phyloP scores from a whole-genome alignment of 1,139 yeast genomes.

The Taphrina sp. region DNA sequence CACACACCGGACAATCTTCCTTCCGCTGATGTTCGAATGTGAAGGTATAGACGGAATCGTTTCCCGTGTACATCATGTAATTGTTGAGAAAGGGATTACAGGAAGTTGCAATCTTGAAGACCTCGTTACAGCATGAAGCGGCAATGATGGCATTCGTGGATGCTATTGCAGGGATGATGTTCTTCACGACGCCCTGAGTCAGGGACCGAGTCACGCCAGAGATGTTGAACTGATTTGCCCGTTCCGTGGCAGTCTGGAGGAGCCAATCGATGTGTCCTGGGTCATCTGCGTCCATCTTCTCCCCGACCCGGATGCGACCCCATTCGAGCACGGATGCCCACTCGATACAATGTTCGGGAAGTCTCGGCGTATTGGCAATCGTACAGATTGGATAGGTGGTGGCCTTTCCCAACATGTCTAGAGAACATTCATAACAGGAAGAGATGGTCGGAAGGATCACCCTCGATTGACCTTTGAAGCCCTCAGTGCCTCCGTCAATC shows the following conservation, averaged over 20 bases:
- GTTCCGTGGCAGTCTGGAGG: constrained; percentile 52
- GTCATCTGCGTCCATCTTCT: constrained; percentile 61
- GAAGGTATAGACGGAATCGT: constrained; percentile 70
- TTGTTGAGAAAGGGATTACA: constrained; percentile 68
- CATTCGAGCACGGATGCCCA: constrained; percentile 82
- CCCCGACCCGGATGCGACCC: constrained; percentile 54
- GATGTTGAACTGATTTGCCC: constrained; percentile 69
- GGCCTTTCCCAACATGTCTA: constrained; percentile 69
- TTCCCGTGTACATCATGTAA: constrained; percentile 85
- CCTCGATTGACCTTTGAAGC: constrained; percentile 87
- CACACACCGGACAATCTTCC: constrained; percentile 73
- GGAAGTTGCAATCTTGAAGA: constrained; percentile 70
- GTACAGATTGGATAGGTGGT: constrained; percentile 88
- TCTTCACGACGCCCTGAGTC: constrained; percentile 85
- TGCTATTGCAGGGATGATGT: constrained; percentile 91
- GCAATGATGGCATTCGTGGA: constrained; percentile 92
- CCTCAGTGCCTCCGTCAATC: constrained; percentile 96
- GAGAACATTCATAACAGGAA: constrained; percentile 90
- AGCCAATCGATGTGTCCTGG: constrained; percentile 69
- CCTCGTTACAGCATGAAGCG: constrained; percentile 86
- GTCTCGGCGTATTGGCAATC: constrained; percentile 86
- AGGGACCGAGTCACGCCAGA: constrained; percentile 66
- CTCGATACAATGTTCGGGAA: constrained; percentile 92
- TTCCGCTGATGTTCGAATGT: constrained; percentile 63
- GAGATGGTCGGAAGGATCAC: constrained; percentile 80